A percentile compares a stretch with the other conserved stretches of the same genome.
Evolutionary conservation across 495 filamentous ascomycete species (phyloP).

Genomic region (Talaromyces proteolyticus): DNA sequence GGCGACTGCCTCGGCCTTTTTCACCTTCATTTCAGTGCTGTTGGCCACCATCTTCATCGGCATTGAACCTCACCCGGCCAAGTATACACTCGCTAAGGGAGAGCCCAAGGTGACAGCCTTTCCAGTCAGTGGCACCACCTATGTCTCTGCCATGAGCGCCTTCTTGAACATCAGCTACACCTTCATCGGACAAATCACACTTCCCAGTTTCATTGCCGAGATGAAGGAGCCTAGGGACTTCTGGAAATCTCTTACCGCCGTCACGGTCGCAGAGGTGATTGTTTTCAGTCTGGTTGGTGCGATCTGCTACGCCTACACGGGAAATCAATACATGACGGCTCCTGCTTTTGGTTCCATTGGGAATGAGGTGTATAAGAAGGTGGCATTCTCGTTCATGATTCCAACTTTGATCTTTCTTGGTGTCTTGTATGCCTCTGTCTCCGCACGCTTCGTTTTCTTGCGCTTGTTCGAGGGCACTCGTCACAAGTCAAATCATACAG

Average conservation of each 20-base stretch:
- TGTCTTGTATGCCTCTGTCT: conserved; percentile 82
- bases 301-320: conserved; percentile 74
- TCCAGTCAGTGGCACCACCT: conserved; percentile 65
- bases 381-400: conserved; percentile 88
- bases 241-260: conserved; percentile 81
- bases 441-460: conserved; percentile 84
- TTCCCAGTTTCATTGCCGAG: conserved; percentile 87
- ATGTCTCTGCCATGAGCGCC: conserved; percentile 71
- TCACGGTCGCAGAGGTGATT: conserved; percentile 79
- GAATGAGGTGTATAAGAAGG: conserved; percentile 67
- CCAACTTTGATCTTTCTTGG: conserved; percentile 86
- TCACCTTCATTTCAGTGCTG: conserved; percentile 81
- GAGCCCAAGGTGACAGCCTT: conserved; percentile 57
- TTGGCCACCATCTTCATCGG: conserved; percentile 73
- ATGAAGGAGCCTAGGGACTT: conserved; percentile 85
- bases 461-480: conserved; percentile 69
- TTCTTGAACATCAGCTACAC: conserved; percentile 91
- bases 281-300: conserved; percentile 72
- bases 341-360: conserved; percentile 79
- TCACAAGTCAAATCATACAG: conserved; percentile 71
- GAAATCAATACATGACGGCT: conserved; percentile 73
- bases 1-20: conserved; percentile 68
- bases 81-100: conserved; percentile 47
- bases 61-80: conserved; percentile 61
- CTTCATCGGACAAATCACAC: conserved; percentile 88